Conservation (phyloP, 2,329 filamentous ascomycete species). For the Pseudocercospora crystallina region DNA sequence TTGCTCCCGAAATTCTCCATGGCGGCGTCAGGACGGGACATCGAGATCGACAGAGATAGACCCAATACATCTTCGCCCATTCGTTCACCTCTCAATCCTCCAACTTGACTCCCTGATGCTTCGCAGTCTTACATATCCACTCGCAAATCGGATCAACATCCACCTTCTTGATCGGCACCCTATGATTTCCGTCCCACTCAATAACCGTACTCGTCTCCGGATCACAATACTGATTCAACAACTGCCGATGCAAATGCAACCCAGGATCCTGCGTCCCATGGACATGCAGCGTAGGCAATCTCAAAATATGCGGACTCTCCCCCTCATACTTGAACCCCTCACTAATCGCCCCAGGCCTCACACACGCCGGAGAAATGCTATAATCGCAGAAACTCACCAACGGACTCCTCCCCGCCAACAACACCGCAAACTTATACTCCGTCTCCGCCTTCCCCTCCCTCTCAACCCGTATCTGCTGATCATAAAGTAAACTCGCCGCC, state of each 20-base stretch:
- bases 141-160: constrained; percentile 62
- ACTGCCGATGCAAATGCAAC: constrained; percentile 57
- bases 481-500: constrained; percentile 47
- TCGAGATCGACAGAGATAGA: too few relatives aligned
- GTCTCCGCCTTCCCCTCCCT: constrained; percentile 38
- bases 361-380: constrained; percentile 38
- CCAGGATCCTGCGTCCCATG: constrained; percentile 64
- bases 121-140: constrained; percentile 54
- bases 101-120: constrained; percentile 45
- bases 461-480: constrained; percentile 58
- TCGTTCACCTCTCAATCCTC: background rate
- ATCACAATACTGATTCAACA: constrained; percentile 61
- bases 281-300: constrained; percentile 65
- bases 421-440: constrained; percentile 60
- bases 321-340: constrained; percentile 48
- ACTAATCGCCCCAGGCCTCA: constrained; percentile 43
- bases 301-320: constrained; percentile 50
- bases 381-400: constrained; percentile 54
- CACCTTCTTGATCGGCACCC: constrained; percentile 65
- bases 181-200: constrained; percentile 72
- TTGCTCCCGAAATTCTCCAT: too few relatives aligned
- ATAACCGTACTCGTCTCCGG: constrained; percentile 56
- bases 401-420: constrained; percentile 63
- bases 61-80: too few relatives aligned
- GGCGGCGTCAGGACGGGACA: too few relatives aligned